Base-by-base conservation (phyloP, 148 eudicot species). In the Euryodendron excelsum region DNA sequence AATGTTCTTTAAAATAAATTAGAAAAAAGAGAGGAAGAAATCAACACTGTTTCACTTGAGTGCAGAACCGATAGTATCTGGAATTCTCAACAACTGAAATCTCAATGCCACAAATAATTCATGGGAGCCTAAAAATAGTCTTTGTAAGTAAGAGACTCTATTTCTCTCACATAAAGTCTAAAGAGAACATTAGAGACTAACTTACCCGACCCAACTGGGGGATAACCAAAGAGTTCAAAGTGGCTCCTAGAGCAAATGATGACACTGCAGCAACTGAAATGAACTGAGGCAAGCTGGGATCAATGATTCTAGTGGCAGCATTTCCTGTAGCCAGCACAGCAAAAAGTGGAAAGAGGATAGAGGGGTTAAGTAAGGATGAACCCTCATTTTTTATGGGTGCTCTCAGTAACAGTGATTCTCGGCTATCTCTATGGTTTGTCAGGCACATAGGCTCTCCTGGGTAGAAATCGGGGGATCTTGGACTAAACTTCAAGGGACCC, bases 281-380 rank as follows among this genome's bases (percentile, higher is more conserved):
- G 59, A 96, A 80, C 83, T 91, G 96, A 44, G 99, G 99, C 89
- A 96, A 83, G 83, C 87, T 89, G 78, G 99, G 98, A 85, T 96
- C 85, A 36, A 96, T 87, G 27, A 90, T 74, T 79, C 98, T 98
- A 72, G 99, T 91, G 73, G 97, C 99, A 78, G 89, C 95, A 85
- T 93, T 97, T 47, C 99, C 97, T 80, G 93, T 83, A 72, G 93
- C 94, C 80, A 96, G 79, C 66, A 93, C 84, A 75, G 88, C 90
- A 72, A 93, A 82, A 84, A 93, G 84, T 33, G 97, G 98, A 78
- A 96, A 41, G 67, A 92, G 75, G 73, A 92, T 34, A 28, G 91
- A 84, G 55, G 99, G 98, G 65, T 80, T 91, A 50, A 85, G 75
- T 71, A 93, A 81, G 47, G 91, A 81, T 70, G 82, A 64, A 50